Percentiles rank a stretch among this genome's conserved stretches.
Conservation (phyloP, 352 stramenopile species). For the Phytophthora fragariae region DNA sequence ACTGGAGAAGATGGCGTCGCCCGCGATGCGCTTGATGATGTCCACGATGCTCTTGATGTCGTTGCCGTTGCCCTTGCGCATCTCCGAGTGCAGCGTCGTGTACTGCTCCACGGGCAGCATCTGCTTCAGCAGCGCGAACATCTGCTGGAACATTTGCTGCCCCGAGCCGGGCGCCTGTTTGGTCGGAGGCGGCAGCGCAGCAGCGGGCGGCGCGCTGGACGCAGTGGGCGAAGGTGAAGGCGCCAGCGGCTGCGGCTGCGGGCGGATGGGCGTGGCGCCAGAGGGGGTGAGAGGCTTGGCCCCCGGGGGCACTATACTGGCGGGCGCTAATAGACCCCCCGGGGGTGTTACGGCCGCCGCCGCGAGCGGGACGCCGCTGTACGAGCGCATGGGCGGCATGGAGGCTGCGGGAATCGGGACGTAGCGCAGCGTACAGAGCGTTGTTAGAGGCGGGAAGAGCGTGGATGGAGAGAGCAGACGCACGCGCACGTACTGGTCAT, state of each 20-base stretch:
- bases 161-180: constrained; percentile 68
- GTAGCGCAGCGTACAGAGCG: neutral
- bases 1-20: constrained; percentile 81
- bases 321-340: constrained; percentile 33
- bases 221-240: constrained; percentile 11
- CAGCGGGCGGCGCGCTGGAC: neutral
- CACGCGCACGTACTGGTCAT: constrained; percentile 59
- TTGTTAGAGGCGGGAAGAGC: constrained; percentile 10
- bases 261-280: constrained; percentile 26
- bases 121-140: constrained; percentile 86
- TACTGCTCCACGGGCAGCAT: constrained; percentile 89
- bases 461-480: constrained; percentile 9
- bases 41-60: constrained; percentile 90
- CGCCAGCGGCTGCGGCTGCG: constrained; percentile 19
- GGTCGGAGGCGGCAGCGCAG: constrained; percentile 9
- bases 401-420: constrained; percentile 13
- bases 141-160: constrained; percentile 90
- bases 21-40: constrained; percentile 88
- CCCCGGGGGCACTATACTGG: neutral
- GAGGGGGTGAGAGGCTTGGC: constrained; percentile 26
- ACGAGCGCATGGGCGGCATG: constrained; percentile 49
- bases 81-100: constrained; percentile 80
- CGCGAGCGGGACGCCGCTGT: constrained; percentile 39
- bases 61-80: constrained; percentile 84
- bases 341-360: constrained; percentile 33